phyloP scores from a whole-genome alignment of 202 grass and related monocot genomes.

The Setaria italica region DNA sequence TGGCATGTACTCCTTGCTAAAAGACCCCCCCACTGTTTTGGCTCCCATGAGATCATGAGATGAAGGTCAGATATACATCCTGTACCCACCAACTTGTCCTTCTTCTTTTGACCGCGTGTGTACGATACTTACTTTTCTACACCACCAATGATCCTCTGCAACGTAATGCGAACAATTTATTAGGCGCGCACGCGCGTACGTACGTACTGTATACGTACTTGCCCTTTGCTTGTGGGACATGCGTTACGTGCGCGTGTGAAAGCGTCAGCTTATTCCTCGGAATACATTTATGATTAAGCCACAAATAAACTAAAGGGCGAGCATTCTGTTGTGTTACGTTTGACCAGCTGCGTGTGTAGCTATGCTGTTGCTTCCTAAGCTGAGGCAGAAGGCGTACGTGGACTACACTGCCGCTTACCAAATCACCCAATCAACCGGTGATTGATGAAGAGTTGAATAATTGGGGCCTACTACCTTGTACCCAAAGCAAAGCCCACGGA shows the following conservation, averaged over 20 bases:
- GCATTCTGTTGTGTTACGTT: constrained; percentile 6
- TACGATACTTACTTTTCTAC: not conserved
- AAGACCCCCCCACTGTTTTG: too few relatives aligned
- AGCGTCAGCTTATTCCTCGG: constrained; percentile 9
- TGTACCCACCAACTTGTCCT: not conserved
- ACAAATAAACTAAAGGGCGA: not conserved
- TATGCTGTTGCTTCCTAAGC: constrained; percentile 40
- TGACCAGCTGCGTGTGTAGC: constrained; percentile 8
- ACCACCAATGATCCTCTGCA: not conserved
- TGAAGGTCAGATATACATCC: not conserved
- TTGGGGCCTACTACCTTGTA: constrained; percentile 15
- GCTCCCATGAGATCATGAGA: too few relatives aligned
- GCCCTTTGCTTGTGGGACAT: constrained; percentile 29
- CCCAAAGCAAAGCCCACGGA: constrained; percentile 25
- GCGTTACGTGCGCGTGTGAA: constrained; percentile 40
- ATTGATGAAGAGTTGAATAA: not conserved
- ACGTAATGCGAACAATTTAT: constrained; percentile 4
- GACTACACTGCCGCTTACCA: not conserved
- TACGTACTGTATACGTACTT: not conserved
- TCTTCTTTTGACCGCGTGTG: too few relatives aligned
- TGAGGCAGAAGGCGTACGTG: constrained; percentile 27
- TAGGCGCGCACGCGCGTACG: not conserved
- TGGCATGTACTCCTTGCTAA: too few relatives aligned
- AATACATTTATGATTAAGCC: not conserved
- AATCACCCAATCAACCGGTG: not conserved